Evolutionary conservation across 2,329 filamentous ascomycete genomes (phyloP).

Genomic region (Myriangium duriaei): DNA sequence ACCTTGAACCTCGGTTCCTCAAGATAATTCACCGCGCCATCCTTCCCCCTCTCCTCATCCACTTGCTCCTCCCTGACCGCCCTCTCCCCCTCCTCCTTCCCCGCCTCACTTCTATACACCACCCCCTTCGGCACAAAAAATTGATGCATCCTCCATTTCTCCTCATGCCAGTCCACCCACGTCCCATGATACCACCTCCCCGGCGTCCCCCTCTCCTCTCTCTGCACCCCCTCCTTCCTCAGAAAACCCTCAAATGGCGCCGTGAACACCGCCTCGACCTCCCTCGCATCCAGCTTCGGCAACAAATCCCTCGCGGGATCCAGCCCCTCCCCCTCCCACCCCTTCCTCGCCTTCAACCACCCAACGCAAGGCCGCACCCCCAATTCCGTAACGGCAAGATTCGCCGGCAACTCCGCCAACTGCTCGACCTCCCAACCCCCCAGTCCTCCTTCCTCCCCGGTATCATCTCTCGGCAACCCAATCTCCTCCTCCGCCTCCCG

Average conservation of each 20-base stretch:
- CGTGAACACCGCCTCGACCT: slow-evolving; percentile 89
- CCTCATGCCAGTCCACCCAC: slow-evolving; percentile 70
- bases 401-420: slow-evolving; percentile 64
- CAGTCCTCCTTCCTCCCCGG: slow-evolving; percentile 55
- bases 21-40: slow-evolving; percentile 15
- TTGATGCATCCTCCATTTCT: slow-evolving; percentile 77
- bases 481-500: slow-evolving; percentile 91
- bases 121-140: slow-evolving; percentile 56
- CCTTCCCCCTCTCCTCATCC: slow-evolving; percentile 18
- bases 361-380: slow-evolving; percentile 39
- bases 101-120: slow-evolving; percentile 10
- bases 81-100: slow-evolving; percentile 8
- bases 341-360: slow-evolving; percentile 40
- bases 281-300: slow-evolving; percentile 71
- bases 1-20: slow-evolving; percentile 52
- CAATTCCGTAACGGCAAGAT: slow-evolving; percentile 39
- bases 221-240: slow-evolving; percentile 42
- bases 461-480: slow-evolving; percentile 60
- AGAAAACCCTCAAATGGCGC: slow-evolving; percentile 81
- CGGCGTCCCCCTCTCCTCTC: slow-evolving; percentile 20
- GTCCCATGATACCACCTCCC: slow-evolving; percentile 73
- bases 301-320: slow-evolving; percentile 29
- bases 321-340: slow-evolving; percentile 51
- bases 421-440: slow-evolving; percentile 74
- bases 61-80: slow-evolving; percentile 6